Evolutionary conservation across 306 rosid species (phyloP).

Genomic region (Sicyos edulis): DNA sequence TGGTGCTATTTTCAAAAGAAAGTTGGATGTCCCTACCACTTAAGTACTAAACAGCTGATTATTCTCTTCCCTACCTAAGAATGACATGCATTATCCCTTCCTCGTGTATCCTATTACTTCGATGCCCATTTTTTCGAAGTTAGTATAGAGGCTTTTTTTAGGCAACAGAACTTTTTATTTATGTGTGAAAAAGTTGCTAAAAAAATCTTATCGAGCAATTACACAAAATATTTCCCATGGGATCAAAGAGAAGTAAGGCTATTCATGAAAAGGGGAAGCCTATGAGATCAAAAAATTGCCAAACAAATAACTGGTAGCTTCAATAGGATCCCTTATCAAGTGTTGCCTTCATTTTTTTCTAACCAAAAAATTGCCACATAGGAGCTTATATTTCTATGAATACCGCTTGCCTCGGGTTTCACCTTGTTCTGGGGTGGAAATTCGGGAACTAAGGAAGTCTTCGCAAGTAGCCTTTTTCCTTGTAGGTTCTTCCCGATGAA

Average conservation of each 20-base stretch:
- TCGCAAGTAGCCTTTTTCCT: background rate
- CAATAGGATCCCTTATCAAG: too few relatives aligned
- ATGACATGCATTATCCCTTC: background rate
- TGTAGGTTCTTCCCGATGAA: background rate
- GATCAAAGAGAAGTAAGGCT: too few relatives aligned
- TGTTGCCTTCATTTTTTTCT: too few relatives aligned
- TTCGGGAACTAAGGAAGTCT: slow-evolving; percentile 1
- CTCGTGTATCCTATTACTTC: background rate
- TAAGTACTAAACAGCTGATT: background rate
- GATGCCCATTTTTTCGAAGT: background rate
- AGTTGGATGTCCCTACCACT: background rate
- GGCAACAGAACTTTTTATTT: too few relatives aligned
- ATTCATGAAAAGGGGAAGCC: too few relatives aligned
- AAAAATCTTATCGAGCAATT: too few relatives aligned
- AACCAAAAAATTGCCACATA: too few relatives aligned
- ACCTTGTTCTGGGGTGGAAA: background rate
- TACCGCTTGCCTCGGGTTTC: background rate
- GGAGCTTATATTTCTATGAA: background rate
- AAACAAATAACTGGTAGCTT: too few relatives aligned
- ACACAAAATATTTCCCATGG: too few relatives aligned
- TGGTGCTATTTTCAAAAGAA: background rate
- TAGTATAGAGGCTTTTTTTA: background rate
- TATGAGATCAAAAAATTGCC: too few relatives aligned
- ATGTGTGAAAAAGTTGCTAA: too few relatives aligned
- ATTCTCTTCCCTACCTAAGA: background rate